Base-by-base conservation (phyloP, 495 filamentous ascomycete genomes). In the Collariella sp. region DNA sequence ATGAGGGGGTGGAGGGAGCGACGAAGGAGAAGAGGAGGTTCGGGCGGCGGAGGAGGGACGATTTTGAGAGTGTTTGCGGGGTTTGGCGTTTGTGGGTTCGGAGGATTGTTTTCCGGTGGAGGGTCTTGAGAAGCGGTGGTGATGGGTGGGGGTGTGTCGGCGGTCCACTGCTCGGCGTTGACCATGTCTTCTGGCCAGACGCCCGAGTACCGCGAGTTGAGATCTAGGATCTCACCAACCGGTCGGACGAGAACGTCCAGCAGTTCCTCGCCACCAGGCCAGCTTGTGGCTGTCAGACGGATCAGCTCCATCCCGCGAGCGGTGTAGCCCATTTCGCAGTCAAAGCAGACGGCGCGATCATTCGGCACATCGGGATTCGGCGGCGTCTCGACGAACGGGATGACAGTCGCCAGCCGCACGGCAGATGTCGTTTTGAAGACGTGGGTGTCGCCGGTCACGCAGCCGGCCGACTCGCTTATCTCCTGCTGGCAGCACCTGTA, bases 271-370 rank as follows among this genome's bases (percentile, higher is more conserved):
- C 89, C 87, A 31, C 76, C 70, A 1, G 91, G 93, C 88, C 91
- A 99, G 54, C 85, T 82, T 29, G 87, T 81, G 9, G 85, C 89
- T 0, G 93, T 96, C 19, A 99, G 64, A 16, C 93, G 86, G 42
- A 97, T 82, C 13, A 99, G 74, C 63, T 99, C 93, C 52, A 96
- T 65, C 0, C 93, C 93, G 34, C 83, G 58, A 1, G 84, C 84
- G 0, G 93, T 97, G 65, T 93, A 99, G 9, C 87, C 87, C 93
- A 99, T 99, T 63, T 99, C 93, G 64, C 94, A 96, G 67, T 99
- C 93, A 59, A 99, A 85, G 60, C 81, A 84, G 13, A 97, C 80
- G 3, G 82, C 76, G 26, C 70, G 62, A 36, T 74, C 67, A 20
- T 59, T 60, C 10, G 67, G 67, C 7, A 62, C 67, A 5, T 72